Percentiles rank a stretch among this genome's conserved stretches.
phyloP scores from a whole-genome alignment of 1,139 yeast species.

The Pichia sorboxylosa region DNA sequence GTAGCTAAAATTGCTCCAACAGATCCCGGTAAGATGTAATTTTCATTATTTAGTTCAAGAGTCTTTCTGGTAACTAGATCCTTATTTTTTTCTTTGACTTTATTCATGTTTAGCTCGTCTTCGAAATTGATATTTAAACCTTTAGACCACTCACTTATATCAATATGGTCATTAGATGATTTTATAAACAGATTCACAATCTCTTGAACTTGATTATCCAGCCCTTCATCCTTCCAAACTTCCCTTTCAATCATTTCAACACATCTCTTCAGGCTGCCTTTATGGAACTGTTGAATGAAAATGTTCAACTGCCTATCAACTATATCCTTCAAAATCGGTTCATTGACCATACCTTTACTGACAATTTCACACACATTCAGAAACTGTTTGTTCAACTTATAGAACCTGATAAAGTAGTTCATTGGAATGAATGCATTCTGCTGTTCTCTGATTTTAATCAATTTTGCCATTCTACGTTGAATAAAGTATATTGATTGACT shows the following conservation, averaged over 20 bases:
- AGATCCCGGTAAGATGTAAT: conserved; percentile 36
- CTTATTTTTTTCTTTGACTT: conserved; percentile 3
- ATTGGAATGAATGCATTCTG: conserved; percentile 48
- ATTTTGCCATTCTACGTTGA: conserved; percentile 67
- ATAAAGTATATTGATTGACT: conserved; percentile 60
- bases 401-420: conserved; percentile 51
- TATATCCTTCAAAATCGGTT: conserved; percentile 53
- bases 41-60: conserved; percentile 25
- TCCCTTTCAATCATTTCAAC: conserved; percentile 51
- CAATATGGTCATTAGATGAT: conserved; percentile 25
- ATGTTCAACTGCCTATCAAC: conserved; percentile 55
- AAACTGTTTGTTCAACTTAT: conserved; percentile 56
- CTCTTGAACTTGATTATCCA: conserved; percentile 38
- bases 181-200: conserved; percentile 44
- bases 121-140: conserved; percentile 8
- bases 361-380: conserved; percentile 76
- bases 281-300: conserved; percentile 49
- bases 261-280: conserved; percentile 35
- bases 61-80: conserved; percentile 21
- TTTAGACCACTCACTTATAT: conserved; percentile 8
- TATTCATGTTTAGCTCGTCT: conserved; percentile 16
- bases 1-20: conserved; percentile 27
- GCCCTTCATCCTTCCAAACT: conserved; percentile 63
- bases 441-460: conserved; percentile 67
- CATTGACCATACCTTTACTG: conserved; percentile 53